Conservation (phyloP, 108 stramenopile genomes). For the Halocafeteria seosinensis region DNA sequence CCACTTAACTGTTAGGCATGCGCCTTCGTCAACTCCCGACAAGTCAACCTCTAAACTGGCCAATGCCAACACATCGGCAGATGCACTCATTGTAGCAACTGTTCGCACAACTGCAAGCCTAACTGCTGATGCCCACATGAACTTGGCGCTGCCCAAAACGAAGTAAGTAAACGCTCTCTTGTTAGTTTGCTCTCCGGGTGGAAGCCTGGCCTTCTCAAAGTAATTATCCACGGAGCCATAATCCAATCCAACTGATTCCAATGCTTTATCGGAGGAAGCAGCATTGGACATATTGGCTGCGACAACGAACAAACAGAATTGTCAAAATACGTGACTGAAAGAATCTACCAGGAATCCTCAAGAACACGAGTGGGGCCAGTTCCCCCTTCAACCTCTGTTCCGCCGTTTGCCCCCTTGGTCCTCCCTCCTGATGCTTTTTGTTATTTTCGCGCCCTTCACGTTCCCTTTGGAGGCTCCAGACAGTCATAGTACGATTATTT, state of each 20-base stretch:
- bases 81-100: conserved; percentile 78
- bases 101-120: conserved; percentile 79
- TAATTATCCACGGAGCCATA: conserved; percentile 31
- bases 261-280: background rate
- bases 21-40: conserved; percentile 44
- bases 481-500: too few relatives aligned
- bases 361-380: too few relatives aligned
- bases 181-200: conserved; percentile 76
- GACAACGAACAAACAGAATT: too few relatives aligned
- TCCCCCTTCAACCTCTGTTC: too few relatives aligned
- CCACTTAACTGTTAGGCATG: conserved; percentile 95
- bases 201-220: conserved; percentile 68
- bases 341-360: too few relatives aligned
- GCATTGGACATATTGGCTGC: too few relatives aligned
- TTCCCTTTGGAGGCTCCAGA: too few relatives aligned
- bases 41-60: conserved; percentile 93
- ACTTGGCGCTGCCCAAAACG: conserved; percentile 72
- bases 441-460: too few relatives aligned
- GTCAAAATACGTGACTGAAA: too few relatives aligned
- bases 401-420: too few relatives aligned
- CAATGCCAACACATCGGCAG: conserved; percentile 83
- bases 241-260: background rate
- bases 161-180: conserved; percentile 95
- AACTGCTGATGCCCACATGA: conserved; percentile 89
- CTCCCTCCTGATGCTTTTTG: too few relatives aligned